phyloP scores from a whole-genome alignment of 2,329 filamentous ascomycete species.

The Colletotrichum euphorbiae region DNA sequence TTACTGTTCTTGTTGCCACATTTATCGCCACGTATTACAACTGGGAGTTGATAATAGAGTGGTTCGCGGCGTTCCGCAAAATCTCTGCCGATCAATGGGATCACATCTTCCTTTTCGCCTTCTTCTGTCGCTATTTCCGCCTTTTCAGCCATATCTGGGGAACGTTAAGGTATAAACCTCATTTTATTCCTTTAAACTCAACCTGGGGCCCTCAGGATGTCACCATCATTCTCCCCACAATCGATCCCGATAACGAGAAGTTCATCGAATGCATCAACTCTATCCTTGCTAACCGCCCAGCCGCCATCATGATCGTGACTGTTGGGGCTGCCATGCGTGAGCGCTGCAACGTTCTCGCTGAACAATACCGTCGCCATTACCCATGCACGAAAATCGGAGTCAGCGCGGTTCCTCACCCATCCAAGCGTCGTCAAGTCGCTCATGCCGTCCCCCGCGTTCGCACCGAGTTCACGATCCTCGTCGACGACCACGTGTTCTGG shows the following conservation, averaged over 20 bases:
- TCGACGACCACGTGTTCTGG: conserved; percentile 68
- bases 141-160: conserved; percentile 14
- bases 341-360: neutral
- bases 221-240: conserved; percentile 64
- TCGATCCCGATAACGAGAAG: conserved; percentile 54
- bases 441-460: conserved; percentile 51
- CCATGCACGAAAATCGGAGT: conserved; percentile 46
- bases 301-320: conserved; percentile 57
- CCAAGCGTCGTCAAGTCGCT: conserved; percentile 62
- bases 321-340: conserved; percentile 47
- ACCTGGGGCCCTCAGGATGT: conserved; percentile 53
- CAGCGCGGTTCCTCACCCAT: conserved; percentile 48
- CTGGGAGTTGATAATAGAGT: no score
- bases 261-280: conserved; percentile 57
- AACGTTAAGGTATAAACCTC: conserved; percentile 53
- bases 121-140: conserved; percentile 17
- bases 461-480: conserved; percentile 57
- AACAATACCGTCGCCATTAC: conserved; percentile 32
- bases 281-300: conserved; percentile 53
- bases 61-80: neutral
- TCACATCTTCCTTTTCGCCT: neutral
- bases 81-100: conserved; percentile 5
- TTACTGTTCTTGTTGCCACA: no score
- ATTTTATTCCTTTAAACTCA: conserved; percentile 44
- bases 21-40: no score